These are phyloP conservation scores for Grosmannia serpens DNA, from an alignment of 2,329 filamentous ascomycete genomes.

Conservation along the genomic window DNA sequence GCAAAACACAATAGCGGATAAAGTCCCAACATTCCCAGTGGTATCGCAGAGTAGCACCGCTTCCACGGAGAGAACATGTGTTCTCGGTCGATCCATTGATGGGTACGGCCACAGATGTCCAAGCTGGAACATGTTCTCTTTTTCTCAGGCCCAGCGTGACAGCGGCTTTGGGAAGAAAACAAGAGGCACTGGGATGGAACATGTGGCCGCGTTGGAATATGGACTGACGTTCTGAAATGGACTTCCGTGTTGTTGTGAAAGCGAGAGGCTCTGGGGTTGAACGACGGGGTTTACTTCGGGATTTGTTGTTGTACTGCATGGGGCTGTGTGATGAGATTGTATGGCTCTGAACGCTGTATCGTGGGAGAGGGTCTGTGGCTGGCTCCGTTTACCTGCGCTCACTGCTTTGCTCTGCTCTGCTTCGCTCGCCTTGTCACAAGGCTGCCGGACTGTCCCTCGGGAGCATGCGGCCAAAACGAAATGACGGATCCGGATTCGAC, in stretches of 20 bases:
- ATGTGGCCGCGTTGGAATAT: background rate
- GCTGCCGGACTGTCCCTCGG: background rate
- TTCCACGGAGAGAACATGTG: background rate
- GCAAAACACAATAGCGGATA: background rate
- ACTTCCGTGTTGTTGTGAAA: background rate
- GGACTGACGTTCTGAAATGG: background rate
- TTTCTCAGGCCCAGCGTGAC: constrained; percentile 5
- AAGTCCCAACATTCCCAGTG: background rate
- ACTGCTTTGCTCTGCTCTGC: constrained; percentile 25
- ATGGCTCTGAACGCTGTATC: background rate
- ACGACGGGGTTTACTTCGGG: background rate
- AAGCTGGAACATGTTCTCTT: background rate
- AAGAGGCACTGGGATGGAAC: background rate
- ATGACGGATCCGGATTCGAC: constrained; percentile 13
- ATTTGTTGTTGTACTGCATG: background rate
- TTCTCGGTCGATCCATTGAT: background rate
- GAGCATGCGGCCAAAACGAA: background rate
- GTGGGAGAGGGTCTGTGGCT: background rate
- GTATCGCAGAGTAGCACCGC: constrained; percentile 5
- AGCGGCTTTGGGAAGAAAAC: constrained; percentile 3
- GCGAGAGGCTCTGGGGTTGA: background rate
- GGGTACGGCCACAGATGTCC: background rate
- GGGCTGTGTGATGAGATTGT: background rate
- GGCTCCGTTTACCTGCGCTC: constrained; percentile 15
- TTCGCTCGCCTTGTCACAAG: background rate